Base-by-base conservation (phyloP, 768 basidiomycete species). In the Suillus alpinus region DNA sequence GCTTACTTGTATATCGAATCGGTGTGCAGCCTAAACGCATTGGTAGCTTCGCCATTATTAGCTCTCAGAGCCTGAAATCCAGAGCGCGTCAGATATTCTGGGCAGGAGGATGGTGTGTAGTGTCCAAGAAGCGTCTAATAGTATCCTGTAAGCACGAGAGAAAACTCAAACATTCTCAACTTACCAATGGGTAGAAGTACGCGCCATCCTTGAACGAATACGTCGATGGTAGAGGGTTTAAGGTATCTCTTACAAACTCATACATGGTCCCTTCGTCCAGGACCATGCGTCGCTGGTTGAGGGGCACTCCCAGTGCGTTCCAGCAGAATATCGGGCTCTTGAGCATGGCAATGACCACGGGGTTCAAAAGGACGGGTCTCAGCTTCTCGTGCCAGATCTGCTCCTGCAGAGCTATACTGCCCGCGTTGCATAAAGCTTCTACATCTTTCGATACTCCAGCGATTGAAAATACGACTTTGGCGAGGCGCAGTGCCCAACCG, bases 301-400 rank as follows among this genome's bases (percentile, higher is more conserved):
- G 73, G 4, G 91, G 89, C 4, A 92, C 91, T 16, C 90, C 91
- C 26, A 92, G 74, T 0, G 89, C 89, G 66, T 89, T 89, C 91
- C 91, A 92, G 63, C 85, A 87, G 62, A 87, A 76, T 16, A 70
- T 57, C 31, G 78, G 80, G 9, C 74, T 77, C 58, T 78, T 72
- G 58, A 88, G 73, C 18, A 76, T 62, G 9, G 80, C 78, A 51
- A 85, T 78, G 55, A 90, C 83, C 26, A 85, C 60, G 23, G 79
- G 77, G 68, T 85, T 83, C 41, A 91, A 69, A 12, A 91, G 71
- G 47, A 89, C 83, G 0, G 86, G 88, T 57, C 83, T 76, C 14
- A 91, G 67, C 59, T 81, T 83, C 60, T 77, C 74, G 41, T 69
- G 72, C 88, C 89, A 92, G 58, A 92, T 86, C 52, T 69, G 68